Base-by-base conservation (phyloP, 192 early-diverging fungal species). In the Umbelopsis vinacea region DNA sequence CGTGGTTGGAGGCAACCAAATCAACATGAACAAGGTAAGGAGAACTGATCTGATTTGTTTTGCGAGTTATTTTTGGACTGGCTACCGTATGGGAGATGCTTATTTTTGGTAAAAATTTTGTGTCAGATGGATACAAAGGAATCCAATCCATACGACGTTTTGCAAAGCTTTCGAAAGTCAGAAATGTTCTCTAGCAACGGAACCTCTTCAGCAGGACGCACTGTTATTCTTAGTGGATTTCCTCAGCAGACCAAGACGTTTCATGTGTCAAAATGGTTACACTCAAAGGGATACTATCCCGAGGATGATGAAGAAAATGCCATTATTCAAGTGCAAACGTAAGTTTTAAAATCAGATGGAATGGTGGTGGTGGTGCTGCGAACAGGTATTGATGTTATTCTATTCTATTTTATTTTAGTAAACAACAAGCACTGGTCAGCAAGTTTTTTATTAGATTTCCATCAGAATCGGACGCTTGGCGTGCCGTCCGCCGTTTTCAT, bases 401-500 rank as follows among this genome's bases (percentile, higher is more conserved):
- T 43, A 4, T 43, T 12, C 40, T n/a, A n/a, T n/a, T 11, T 43
- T 43, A 12, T 11, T 11, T 21, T 57, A 78, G 76, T 40, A 66
- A 43, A 38, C 21, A 74, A 19, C 57, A 46, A 29, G 45, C 73
- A 21, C 29, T 60, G 12, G 57, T 71, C 7, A 45, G 66, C 23
- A 79, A 79, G 23, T 79, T 71, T 17, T 52, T 79, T 19, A 60
- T 79, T 1, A 79, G 74, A 33, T 79, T 79, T 68, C 73, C 67
- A 12, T 74, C 77, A 17, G 77, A 79, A 37, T 66, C 77, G 21
- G 77, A 79, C 60, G 77, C 77, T 66, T 79, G 77, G 77, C 67
- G 77, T 21, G 74, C 73, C 50, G 77, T 79, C 14, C 71, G 77
- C 21, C 52, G 69, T 23, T 74, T 79, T 63, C 77, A 79, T 53